A percentile compares a stretch with the other conserved stretches of the same genome.
phyloP scores from a whole-genome alignment of 2,329 filamentous ascomycete species.

The Laburnicola sp. region DNA sequence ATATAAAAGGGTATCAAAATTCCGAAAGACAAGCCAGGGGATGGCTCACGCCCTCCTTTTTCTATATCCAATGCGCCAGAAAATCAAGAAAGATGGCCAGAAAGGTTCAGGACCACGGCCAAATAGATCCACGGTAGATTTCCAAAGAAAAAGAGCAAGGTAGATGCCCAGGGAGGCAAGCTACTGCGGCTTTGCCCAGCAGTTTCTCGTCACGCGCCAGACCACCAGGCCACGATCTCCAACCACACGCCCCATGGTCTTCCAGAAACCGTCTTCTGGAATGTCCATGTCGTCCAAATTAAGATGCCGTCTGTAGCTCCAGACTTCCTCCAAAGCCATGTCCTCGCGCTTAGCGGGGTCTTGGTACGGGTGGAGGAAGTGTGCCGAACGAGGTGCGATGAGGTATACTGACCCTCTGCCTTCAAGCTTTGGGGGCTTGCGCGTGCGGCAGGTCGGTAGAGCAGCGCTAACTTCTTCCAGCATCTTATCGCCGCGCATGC shows the following conservation, averaged over 20 bases:
- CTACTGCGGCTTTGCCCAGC: constrained; percentile 26
- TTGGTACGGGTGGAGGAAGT: constrained; percentile 64
- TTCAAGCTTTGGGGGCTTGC: constrained; percentile 45
- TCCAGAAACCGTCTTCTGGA: constrained; percentile 73
- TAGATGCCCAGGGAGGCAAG: background rate
- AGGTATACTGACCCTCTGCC: constrained; percentile 61
- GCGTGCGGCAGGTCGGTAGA: constrained; percentile 53
- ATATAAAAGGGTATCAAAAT: constrained; percentile 9
- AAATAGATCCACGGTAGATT: no score
- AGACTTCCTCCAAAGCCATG: constrained; percentile 69
- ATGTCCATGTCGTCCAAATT: constrained; percentile 82
- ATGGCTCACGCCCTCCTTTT: background rate
- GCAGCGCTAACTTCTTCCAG: constrained; percentile 61
- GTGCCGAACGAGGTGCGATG: constrained; percentile 72
- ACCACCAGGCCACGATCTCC: constrained; percentile 52
- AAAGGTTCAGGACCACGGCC: background rate
- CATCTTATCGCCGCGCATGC: constrained; percentile 64
- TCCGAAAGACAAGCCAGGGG: background rate
- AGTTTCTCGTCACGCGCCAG: constrained; percentile 49
- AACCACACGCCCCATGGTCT: constrained; percentile 68
- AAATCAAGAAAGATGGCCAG: background rate
- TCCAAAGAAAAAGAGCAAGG: background rate
- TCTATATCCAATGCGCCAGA: background rate
- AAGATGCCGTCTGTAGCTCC: constrained; percentile 68
- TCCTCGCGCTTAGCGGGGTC: constrained; percentile 39